These are phyloP conservation scores for Lentinula lateritia DNA, from an alignment of 768 basidiomycete species.

Conservation along the genomic window DNA sequence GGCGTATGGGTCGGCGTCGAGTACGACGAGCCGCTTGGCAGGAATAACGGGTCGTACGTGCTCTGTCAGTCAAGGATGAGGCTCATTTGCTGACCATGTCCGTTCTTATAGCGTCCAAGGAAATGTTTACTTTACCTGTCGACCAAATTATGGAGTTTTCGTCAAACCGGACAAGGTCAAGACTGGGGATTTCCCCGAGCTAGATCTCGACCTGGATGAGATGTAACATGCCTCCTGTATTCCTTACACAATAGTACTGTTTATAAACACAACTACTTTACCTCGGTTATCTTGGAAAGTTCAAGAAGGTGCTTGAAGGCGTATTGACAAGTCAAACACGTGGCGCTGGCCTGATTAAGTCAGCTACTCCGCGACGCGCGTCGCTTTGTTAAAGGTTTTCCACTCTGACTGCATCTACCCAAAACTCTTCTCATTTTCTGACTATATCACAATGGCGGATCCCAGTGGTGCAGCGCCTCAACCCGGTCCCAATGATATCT, in stretches of 20 bases:
- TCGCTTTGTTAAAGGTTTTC: neutral
- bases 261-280: neutral
- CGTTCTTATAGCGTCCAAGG: conserved; percentile 63
- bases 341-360: neutral
- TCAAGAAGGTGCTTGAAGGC: conserved; percentile 4
- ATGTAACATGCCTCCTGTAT: conserved; percentile 36
- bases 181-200: conserved; percentile 83
- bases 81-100: neutral
- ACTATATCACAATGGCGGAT: conserved; percentile 51
- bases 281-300: neutral
- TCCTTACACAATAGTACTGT: neutral
- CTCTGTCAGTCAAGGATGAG: too few relatives aligned
- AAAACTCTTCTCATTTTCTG: neutral
- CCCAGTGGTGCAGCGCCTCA: conserved; percentile 79
- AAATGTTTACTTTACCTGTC: conserved; percentile 79
- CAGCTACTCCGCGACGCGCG: conserved; percentile 2
- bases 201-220: conserved; percentile 73
- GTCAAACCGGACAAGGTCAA: conserved; percentile 77
- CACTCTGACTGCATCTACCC: neutral
- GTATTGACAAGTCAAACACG: neutral
- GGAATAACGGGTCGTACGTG: conserved; percentile 91
- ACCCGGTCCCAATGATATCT: conserved; percentile 83
- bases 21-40: conserved; percentile 93
- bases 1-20: conserved; percentile 89
- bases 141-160: conserved; percentile 76